Base-by-base conservation (phyloP, 306 rosid species). In the Inga laurina region DNA sequence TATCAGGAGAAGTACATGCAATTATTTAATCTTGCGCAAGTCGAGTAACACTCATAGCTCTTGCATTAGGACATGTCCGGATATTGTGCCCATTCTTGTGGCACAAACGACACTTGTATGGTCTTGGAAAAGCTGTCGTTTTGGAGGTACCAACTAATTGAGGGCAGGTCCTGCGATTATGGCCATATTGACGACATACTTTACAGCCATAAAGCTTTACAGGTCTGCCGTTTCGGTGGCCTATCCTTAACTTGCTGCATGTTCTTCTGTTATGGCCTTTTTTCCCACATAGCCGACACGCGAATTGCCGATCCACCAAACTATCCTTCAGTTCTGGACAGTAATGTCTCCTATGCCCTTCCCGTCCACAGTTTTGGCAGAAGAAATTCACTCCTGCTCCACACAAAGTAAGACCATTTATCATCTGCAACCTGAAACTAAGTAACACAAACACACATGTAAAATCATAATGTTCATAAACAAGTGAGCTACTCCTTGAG, bases 311-410 rank as follows among this genome's bases (percentile, higher is more conserved):
- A 43, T 74, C 87, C 8, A 67, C 70, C 79, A 76, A 82, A 56
- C 85, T 81, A 27, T 77, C 92, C 88, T 90, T 88, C 32, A 93
- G 91, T 81, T 92, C 95, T 21, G 98, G 97, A 82, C 97, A 95
- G 88, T 95, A 93, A 91, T 90, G 87, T 85, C 90, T 90, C 80
- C 98, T 82, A 81, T 95, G 98, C 74, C 98, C 98, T 90, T 95
- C 98, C 1, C 91, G 91, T 35, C 99, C 98, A 64, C 99, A 95
- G 86, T 91, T 88, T 86, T 79, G 83, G 83, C 99, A 93, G 92
- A 88, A 92, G 84, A 90, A 95, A 77, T 89, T 92, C 48, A 90
- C 88, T 21, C 98, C 99, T 95, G 90, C 87, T 86, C 76, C 80
- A 74, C 10, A 76, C 34, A 13, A 74, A 71, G 43, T 13, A 35